These are phyloP conservation scores for Mycena crocata DNA, from an alignment of 768 basidiomycete species.

Conservation along the genomic window DNA sequence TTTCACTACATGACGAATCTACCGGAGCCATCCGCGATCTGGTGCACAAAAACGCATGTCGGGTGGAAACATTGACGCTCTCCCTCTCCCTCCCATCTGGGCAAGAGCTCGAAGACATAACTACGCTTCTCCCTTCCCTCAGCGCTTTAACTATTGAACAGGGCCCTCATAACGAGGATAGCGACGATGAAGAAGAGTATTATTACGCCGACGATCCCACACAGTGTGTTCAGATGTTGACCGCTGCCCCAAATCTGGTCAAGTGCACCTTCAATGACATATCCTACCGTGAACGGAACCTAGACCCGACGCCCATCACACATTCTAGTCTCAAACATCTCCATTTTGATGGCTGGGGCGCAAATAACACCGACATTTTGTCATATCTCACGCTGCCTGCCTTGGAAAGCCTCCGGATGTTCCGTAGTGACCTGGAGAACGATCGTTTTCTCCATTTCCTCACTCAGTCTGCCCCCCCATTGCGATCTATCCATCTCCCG, in stretches of 20 bases:
- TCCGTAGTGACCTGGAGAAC: background rate
- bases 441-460: background rate
- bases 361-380: background rate
- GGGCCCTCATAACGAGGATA: background rate
- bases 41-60: background rate
- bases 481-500: background rate
- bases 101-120: background rate
- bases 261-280: background rate
- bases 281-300: background rate
- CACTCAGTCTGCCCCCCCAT: background rate
- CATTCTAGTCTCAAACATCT: background rate
- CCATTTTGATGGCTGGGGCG: background rate
- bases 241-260: background rate
- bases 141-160: background rate
- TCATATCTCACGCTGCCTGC: background rate
- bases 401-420: background rate
- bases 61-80: background rate
- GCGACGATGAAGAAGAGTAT: background rate
- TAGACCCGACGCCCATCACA: background rate
- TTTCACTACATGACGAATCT: background rate
- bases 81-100: background rate
- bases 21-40: background rate
- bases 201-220: background rate
- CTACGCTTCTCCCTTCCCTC: background rate
- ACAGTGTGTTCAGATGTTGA: background rate